These are phyloP conservation scores for Penicillium frequentans DNA, from an alignment of 2,329 filamentous ascomycete genomes.

Conservation along the genomic window DNA sequence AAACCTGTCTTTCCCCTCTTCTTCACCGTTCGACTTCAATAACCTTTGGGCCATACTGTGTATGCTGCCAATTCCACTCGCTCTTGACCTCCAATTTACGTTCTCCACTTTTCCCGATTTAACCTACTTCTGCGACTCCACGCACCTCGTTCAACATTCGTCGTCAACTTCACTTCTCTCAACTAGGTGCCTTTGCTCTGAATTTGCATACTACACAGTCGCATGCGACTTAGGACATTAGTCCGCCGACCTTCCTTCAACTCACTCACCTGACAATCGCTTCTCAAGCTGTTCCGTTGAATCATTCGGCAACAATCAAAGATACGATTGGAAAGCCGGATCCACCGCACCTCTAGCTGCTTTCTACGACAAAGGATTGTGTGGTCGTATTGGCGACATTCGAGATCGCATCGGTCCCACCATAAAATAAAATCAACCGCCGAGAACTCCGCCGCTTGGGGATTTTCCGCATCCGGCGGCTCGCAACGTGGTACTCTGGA, in stretches of 20 bases:
- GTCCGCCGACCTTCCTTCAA: slow-evolving; percentile 18
- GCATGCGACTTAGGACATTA: background rate
- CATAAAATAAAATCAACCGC: background rate
- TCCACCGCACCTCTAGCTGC: background rate
- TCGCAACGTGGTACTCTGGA: slow-evolving; percentile 36
- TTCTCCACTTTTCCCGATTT: slow-evolving; percentile 14
- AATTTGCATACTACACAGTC: slow-evolving; percentile 1
- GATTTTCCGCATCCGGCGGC: slow-evolving; percentile 37
- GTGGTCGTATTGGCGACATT: background rate
- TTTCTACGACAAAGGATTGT: slow-evolving; percentile 4
- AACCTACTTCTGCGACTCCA: slow-evolving; percentile 13
- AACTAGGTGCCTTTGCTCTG: slow-evolving; percentile 5
- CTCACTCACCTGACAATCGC: background rate
- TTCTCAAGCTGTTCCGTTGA: background rate
- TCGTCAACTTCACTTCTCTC: slow-evolving; percentile 9
- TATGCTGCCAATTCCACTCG: slow-evolving; percentile 34
- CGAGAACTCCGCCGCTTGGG: slow-evolving; percentile 14
- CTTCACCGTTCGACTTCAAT: slow-evolving; percentile 15
- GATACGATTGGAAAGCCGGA: background rate
- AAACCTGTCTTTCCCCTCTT: slow-evolving; percentile 4
- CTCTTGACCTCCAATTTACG: slow-evolving; percentile 18
- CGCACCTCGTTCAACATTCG: slow-evolving; percentile 11
- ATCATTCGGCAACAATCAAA: background rate
- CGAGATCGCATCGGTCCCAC: slow-evolving; percentile 1
- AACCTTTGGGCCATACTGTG: slow-evolving; percentile 25